phyloP scores from a whole-genome alignment of 2,329 filamentous ascomycete genomes.

The Aspergillus ochraceoroseus region DNA sequence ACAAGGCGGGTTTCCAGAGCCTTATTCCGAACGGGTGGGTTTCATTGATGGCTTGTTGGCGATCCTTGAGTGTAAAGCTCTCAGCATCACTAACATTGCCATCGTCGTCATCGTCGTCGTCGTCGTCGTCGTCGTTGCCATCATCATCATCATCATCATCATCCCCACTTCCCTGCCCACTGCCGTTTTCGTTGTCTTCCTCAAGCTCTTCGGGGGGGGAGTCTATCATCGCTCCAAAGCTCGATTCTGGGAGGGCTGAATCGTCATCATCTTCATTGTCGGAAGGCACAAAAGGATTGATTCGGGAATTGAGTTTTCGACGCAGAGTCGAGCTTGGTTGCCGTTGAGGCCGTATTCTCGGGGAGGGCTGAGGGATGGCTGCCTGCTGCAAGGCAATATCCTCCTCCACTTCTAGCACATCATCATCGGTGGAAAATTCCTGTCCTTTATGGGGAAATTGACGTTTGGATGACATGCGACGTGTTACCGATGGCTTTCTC shows the following conservation, averaged over 20 bases:
- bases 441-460: constrained; percentile 73
- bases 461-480: constrained; percentile 67
- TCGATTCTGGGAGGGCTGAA: constrained; percentile 31
- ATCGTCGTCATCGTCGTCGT: constrained; percentile 60
- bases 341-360: constrained; percentile 33
- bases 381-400: constrained; percentile 51
- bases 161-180: constrained; percentile 32
- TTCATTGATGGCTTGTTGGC: constrained; percentile 96
- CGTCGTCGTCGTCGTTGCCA: constrained; percentile 48
- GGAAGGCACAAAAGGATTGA: constrained; percentile 33
- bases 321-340: constrained; percentile 40
- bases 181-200: constrained; percentile 16
- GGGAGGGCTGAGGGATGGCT: constrained; percentile 31
- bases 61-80: constrained; percentile 95
- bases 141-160: constrained; percentile 23
- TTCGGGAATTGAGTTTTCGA: constrained; percentile 34
- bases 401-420: constrained; percentile 70
- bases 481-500: constrained; percentile 67
- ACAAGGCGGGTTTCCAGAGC: constrained; percentile 96
- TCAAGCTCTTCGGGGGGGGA: constrained; percentile 23
- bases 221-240: constrained; percentile 23
- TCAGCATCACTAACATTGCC: constrained; percentile 81
- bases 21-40: constrained; percentile 98
- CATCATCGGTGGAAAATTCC: constrained; percentile 88
- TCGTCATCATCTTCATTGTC: constrained; percentile 39